Evolutionary conservation across 2,329 filamentous ascomycete species (phyloP).

Genomic region (Diaporthe nobilis): DNA sequence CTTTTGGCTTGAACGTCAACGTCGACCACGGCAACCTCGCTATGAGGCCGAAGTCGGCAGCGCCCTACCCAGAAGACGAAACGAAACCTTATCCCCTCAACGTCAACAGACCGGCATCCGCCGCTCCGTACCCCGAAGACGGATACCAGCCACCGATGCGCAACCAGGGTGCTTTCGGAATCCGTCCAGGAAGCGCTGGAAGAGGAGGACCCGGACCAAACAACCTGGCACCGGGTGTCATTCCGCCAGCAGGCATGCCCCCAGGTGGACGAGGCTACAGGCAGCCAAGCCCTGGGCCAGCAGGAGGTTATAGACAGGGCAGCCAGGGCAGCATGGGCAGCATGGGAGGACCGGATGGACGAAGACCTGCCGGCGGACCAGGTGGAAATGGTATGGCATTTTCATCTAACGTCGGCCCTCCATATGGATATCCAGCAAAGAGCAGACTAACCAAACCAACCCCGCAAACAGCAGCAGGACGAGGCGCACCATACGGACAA

Average conservation of each 20-base stretch:
- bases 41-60: conserved; percentile 67
- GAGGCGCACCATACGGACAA: conserved; percentile 40
- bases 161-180: conserved; percentile 67
- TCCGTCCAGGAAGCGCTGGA: conserved; percentile 59
- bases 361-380: conserved; percentile 38
- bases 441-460: conserved; percentile 57
- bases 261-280: conserved; percentile 57
- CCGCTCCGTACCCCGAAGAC: conserved; percentile 68
- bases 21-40: conserved; percentile 55
- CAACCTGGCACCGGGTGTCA: conserved; percentile 38
- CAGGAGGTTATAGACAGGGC: conserved; percentile 42
- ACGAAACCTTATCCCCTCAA: conserved; percentile 63
- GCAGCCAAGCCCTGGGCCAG: conserved; percentile 56
- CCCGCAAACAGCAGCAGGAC: conserved; percentile 47
- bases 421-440: conserved; percentile 52
- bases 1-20: conserved; percentile 63
- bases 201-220: conserved; percentile 43
- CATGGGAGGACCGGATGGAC: conserved; percentile 1
- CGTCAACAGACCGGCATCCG: conserved; percentile 60
- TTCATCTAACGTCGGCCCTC: conserved; percentile 41
- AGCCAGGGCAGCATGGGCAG: conserved; percentile 39
- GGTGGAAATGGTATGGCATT: conserved; percentile 39
- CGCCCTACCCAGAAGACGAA: conserved; percentile 81
- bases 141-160: conserved; percentile 15
- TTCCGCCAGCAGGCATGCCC: conserved; percentile 44